Percentiles rank a stretch among this genome's conserved stretches.
These are phyloP conservation scores for Sporothrix euskadiensis DNA, from an alignment of 2,329 filamentous ascomycete genomes.

Conservation along the genomic window DNA sequence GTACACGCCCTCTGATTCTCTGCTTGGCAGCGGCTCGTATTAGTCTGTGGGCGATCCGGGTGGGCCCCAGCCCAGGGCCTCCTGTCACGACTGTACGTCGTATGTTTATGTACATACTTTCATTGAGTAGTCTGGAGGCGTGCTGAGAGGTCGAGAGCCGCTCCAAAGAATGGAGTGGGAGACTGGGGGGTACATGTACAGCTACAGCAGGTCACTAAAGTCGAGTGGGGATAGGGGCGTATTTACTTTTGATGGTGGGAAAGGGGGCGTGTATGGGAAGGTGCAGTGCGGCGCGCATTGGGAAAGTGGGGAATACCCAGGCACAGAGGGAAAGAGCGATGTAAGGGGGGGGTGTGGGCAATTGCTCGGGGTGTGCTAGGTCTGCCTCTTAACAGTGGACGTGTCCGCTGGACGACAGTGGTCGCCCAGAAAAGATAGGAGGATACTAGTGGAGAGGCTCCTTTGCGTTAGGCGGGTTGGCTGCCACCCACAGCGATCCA, in stretches of 20 bases:
- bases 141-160: constrained; percentile 21
- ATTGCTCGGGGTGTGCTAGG: constrained; percentile 4
- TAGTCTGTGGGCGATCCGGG: constrained; percentile 17
- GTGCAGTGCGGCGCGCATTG: constrained; percentile 2
- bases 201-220: neutral
- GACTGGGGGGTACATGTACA: constrained; percentile 3
- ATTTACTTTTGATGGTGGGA: neutral
- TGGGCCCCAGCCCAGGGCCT: neutral
- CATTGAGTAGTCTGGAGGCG: neutral
- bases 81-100: neutral
- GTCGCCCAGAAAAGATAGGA: neutral
- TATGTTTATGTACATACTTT: neutral
- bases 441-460: constrained; percentile 4
- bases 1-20: neutral
- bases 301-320: neutral
- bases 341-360: neutral
- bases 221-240: neutral
- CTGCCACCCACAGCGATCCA: constrained; percentile 12
- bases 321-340: neutral
- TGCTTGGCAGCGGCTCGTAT: neutral
- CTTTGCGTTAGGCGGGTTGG: constrained; percentile 17
- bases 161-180: constrained; percentile 24
- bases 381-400: neutral
- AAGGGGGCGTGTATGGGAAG: neutral
- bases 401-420: neutral